Percentiles rank a stretch among this genome's conserved stretches.
Evolutionary conservation across 305 asterid genomes (phyloP).

Genomic region (Plantago coronopus): DNA sequence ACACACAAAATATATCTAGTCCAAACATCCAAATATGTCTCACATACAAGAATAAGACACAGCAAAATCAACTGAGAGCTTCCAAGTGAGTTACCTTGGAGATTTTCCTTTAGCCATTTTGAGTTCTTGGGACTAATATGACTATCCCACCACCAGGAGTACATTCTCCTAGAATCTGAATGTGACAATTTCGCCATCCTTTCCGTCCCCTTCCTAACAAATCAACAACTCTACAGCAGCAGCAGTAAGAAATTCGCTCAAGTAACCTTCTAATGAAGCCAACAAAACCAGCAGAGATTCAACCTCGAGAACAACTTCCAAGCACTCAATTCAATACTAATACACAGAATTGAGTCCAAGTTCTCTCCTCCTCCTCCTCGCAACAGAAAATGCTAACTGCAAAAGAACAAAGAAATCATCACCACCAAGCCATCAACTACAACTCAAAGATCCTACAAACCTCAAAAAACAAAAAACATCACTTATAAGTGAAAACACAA

Average conservation of each 20-base stretch:
- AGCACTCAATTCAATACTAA: slow-evolving; percentile 38
- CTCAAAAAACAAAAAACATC: neutral
- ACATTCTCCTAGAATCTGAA: slow-evolving; percentile 71
- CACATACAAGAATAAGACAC: no score
- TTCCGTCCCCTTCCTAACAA: slow-evolving; percentile 15
- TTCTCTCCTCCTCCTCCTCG: slow-evolving; percentile 33
- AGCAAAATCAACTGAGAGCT: neutral
- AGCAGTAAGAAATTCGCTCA: slow-evolving; percentile 6
- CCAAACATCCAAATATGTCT: no score
- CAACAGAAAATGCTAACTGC: slow-evolving; percentile 8
- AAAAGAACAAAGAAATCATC: slow-evolving; percentile 18
- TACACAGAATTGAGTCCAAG: slow-evolving; percentile 35
- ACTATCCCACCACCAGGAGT: slow-evolving; percentile 99
- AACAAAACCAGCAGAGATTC: slow-evolving; percentile 16
- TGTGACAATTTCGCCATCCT: slow-evolving; percentile 67
- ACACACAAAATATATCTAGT: no score
- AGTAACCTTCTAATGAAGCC: slow-evolving; percentile 15
- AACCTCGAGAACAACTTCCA: slow-evolving; percentile 19
- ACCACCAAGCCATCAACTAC: slow-evolving; percentile 12
- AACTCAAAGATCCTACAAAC: neutral
- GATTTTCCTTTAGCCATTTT: slow-evolving; percentile 98
- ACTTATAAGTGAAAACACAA: slow-evolving; percentile 15
- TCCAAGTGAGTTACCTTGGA: slow-evolving; percentile 55
- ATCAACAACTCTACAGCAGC: slow-evolving; percentile 16
- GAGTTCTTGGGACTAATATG: slow-evolving; percentile 98